These are phyloP conservation scores for Seminavis robusta DNA, from an alignment of 108 stramenopile species.

Conservation along the genomic window DNA sequence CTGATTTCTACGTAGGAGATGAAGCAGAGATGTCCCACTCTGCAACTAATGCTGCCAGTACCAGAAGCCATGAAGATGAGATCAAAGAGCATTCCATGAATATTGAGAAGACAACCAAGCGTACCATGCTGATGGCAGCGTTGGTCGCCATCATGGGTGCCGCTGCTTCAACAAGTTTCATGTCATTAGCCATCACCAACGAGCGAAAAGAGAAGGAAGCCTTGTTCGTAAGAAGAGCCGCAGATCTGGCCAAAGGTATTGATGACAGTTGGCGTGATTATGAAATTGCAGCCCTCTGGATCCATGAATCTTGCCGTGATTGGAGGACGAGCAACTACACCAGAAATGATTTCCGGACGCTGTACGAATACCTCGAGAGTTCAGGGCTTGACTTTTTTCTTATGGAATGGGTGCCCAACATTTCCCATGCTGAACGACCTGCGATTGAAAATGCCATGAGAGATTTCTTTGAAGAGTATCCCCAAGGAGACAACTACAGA, in stretches of 20 bases:
- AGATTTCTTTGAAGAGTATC: background rate
- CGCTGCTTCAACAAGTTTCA: background rate
- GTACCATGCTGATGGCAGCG: background rate
- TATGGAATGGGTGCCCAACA: constrained; percentile 13
- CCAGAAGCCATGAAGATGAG: no score
- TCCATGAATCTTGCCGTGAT: constrained; percentile 15
- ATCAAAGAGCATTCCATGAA: background rate
- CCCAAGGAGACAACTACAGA: constrained; percentile 11
- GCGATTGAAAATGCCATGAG: background rate
- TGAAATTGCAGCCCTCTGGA: constrained; percentile 18
- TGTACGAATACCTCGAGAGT: constrained; percentile 10
- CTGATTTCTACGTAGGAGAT: no score
- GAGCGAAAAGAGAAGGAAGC: background rate
- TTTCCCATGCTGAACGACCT: background rate
- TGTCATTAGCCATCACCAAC: constrained; percentile 5
- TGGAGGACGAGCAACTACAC: background rate
- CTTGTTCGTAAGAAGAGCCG: constrained; percentile 1
- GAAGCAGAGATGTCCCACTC: no score
- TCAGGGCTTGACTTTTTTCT: background rate
- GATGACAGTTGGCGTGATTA: background rate
- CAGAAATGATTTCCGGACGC: constrained; percentile 9
- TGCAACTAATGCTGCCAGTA: no score
- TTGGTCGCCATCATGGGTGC: background rate
- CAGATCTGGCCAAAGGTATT: constrained; percentile 8
- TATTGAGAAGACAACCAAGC: no score